phyloP scores from a whole-genome alignment of 345 rosid genomes.

The thale cress (Arabidopsis thaliana) region DNA sequence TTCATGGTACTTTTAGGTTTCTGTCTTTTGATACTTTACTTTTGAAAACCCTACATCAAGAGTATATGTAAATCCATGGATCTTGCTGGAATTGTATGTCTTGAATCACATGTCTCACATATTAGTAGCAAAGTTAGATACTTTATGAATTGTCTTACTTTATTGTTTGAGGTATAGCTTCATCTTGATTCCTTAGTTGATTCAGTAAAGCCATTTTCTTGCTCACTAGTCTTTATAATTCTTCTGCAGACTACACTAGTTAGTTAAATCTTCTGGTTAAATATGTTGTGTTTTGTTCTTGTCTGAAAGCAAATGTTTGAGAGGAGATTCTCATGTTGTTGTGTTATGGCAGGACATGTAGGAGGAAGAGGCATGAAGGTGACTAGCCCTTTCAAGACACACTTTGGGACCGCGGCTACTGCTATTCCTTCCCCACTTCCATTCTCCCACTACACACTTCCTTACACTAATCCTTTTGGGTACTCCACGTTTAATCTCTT shows the following conservation, averaged over 20 bases:
- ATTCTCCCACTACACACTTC: slow-evolving; percentile 89
- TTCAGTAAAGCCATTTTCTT: slow-evolving; percentile 9
- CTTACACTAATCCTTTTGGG: slow-evolving; percentile 78
- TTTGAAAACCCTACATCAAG: slow-evolving; percentile 4
- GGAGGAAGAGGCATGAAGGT: slow-evolving; percentile 74
- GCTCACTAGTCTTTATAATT: slow-evolving; percentile 1
- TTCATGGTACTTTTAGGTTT: slow-evolving; percentile 59
- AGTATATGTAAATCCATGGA: neutral
- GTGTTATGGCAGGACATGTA: slow-evolving; percentile 48
- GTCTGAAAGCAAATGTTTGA: slow-evolving; percentile 2
- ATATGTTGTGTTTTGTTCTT: slow-evolving; percentile 13
- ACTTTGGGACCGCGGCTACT: slow-evolving; percentile 65
- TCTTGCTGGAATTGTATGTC: slow-evolving; percentile 9
- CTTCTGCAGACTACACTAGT: neutral
- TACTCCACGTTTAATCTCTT: slow-evolving; percentile 35
- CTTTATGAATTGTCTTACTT: neutral
- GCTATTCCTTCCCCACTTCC: slow-evolving; percentile 80
- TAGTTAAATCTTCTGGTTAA: neutral
- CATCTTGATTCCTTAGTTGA: slow-evolving; percentile 7
- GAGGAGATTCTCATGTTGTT: slow-evolving; percentile 25
- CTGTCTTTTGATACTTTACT: neutral
- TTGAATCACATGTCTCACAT: slow-evolving; percentile 12
- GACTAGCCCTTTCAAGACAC: slow-evolving; percentile 76
- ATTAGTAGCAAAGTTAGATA: neutral
- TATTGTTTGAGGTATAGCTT: slow-evolving; percentile 13